Conservation (phyloP, 2,329 filamentous ascomycete genomes). For the Cryphonectria parasitica region DNA sequence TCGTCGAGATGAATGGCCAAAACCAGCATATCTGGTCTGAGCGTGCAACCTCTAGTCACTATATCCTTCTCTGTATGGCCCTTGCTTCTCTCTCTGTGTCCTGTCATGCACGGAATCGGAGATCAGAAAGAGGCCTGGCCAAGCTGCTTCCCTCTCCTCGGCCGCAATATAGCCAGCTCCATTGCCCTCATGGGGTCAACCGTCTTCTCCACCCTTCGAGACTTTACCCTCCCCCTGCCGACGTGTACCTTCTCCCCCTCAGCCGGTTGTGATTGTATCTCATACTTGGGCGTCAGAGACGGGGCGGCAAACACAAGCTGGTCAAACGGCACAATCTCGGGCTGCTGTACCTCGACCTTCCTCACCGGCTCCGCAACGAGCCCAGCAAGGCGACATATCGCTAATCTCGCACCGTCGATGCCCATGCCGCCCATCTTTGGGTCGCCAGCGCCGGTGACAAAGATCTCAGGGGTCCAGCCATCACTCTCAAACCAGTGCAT, state of each 20-base stretch:
- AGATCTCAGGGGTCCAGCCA: conserved; percentile 40
- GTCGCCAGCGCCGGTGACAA: conserved; percentile 42
- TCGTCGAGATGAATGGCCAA: neutral
- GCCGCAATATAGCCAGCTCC: conserved; percentile 20
- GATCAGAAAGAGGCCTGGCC: conserved; percentile 25
- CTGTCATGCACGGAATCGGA: neutral
- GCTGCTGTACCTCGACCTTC: conserved; percentile 15
- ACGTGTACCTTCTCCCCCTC: conserved; percentile 26
- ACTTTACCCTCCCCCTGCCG: conserved; percentile 14
- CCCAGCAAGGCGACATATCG: conserved; percentile 41
- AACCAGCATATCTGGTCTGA: neutral
- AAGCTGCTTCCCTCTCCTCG: conserved; percentile 6
- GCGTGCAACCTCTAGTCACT: neutral
- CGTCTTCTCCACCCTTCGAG: conserved; percentile 2
- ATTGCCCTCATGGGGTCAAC: conserved; percentile 20
- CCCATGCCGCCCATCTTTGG: conserved; percentile 37
- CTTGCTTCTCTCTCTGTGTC: neutral
- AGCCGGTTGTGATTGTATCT: conserved; percentile 7
- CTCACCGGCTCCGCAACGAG: conserved; percentile 33
- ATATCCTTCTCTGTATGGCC: neutral
- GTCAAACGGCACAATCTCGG: conserved; percentile 40
- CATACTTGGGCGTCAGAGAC: conserved; percentile 23
- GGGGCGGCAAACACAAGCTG: conserved; percentile 35
- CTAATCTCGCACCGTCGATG: conserved; percentile 39
- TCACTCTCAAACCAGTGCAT: conserved; percentile 35